Conservation (phyloP, 331 rosid genomes). For the Saraca asoca region DNA sequence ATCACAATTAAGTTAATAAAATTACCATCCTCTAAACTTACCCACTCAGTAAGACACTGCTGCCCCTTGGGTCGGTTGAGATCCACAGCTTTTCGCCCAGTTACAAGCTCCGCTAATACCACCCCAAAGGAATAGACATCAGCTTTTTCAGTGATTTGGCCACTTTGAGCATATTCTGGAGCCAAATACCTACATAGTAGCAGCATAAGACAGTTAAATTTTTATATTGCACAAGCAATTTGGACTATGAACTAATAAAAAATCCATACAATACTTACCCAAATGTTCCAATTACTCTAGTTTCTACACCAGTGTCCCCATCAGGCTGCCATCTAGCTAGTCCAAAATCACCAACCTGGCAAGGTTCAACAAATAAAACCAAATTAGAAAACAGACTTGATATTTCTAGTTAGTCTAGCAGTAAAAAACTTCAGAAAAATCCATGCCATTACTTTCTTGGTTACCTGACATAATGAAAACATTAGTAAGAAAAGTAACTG, state of each 20-base stretch:
- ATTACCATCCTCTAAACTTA: conserved; percentile 32
- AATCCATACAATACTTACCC: conserved; percentile 51
- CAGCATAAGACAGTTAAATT: conserved; percentile 5
- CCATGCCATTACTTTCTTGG: not conserved
- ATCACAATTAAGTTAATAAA: not conserved
- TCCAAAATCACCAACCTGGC: conserved; percentile 90
- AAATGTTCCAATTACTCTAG: conserved; percentile 88
- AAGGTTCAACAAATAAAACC: conserved; percentile 27
- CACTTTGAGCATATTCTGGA: conserved; percentile 90
- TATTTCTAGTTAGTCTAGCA: not conserved
- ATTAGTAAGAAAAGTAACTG: no score
- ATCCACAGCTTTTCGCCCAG: conserved; percentile 90
- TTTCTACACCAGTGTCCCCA: conserved; percentile 86
- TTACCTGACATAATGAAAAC: conserved; percentile 1
- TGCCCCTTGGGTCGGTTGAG: conserved; percentile 84
- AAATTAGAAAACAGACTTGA: conserved; percentile 16
- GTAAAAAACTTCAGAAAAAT: no score
- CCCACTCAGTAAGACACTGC: conserved; percentile 94
- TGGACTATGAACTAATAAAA: not conserved
- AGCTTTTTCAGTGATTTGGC: conserved; percentile 90
- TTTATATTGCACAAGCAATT: conserved; percentile 12
- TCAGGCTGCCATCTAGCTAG: conserved; percentile 97
- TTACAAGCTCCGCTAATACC: conserved; percentile 82
- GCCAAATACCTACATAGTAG: conserved; percentile 70
- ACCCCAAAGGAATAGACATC: conserved; percentile 93